Percentiles rank a stretch among this genome's conserved stretches.
phyloP scores from a whole-genome alignment of 768 basidiomycete species.

The Rickenella mellea region DNA sequence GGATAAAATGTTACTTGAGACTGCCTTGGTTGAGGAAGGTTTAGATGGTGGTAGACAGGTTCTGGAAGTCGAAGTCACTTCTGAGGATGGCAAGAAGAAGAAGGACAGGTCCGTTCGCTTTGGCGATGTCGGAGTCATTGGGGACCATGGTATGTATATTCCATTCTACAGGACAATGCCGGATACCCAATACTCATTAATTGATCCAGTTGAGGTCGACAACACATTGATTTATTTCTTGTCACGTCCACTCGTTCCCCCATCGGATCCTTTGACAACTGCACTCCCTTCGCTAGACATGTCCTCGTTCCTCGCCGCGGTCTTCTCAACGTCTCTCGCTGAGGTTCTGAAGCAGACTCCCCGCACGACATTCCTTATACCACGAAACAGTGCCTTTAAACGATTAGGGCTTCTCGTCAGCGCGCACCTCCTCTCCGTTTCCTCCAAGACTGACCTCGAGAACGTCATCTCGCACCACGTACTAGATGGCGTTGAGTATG shows the following conservation, averaged over 20 bases:
- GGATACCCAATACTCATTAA: conserved; percentile 7
- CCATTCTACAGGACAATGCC: not conserved
- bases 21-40: conserved; percentile 64
- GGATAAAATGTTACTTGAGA: conserved; percentile 71
- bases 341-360: conserved; percentile 55
- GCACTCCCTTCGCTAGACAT: conserved; percentile 76
- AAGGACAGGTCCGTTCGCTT: conserved; percentile 55
- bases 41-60: conserved; percentile 65
- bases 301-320: conserved; percentile 83
- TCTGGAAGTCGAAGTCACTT: conserved; percentile 52
- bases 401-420: conserved; percentile 78
- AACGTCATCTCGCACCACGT: conserved; percentile 85
- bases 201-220: conserved; percentile 51
- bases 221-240: conserved; percentile 86
- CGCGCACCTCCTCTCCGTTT: conserved; percentile 71
- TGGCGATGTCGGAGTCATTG: conserved; percentile 73
- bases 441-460: conserved; percentile 72
- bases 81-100: conserved; percentile 34
- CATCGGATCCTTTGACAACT: conserved; percentile 70
- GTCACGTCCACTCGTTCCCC: conserved; percentile 74
- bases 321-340: conserved; percentile 80
- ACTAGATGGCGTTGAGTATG: conserved; percentile 67
- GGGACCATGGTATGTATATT: conserved; percentile 54
- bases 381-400: conserved; percentile 83
- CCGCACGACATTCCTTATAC: conserved; percentile 75